Base-by-base conservation (phyloP, 495 filamentous ascomycete genomes). In the Friedmanniomyces simplex region DNA sequence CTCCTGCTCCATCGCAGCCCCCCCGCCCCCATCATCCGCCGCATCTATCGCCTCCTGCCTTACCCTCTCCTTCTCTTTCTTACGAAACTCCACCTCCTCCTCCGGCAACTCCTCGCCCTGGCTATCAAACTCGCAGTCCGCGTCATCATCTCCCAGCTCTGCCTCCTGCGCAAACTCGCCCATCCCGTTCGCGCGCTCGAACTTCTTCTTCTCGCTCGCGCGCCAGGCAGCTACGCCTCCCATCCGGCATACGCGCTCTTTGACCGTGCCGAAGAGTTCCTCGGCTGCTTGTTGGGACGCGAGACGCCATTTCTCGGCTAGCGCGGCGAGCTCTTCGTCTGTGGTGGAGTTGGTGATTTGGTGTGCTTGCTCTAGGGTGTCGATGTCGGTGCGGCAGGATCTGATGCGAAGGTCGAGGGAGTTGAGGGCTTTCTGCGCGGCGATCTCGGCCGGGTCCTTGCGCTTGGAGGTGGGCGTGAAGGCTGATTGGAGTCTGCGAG, bases 151-250 rank as follows among this genome's bases (percentile, higher is more conserved):
- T 57, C 54, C 63, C 66, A 67, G 49, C 61, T 75, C 13, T 64
- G 66, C 16, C 59, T 63, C 7, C 66, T 67, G 14, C 71, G 65
- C 54, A 72, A 71, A 41, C 67, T 68, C 30, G 58, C 67, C 55
- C 53, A 58, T 22, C 52, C 68, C 63, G 28, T 69, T 64, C 50
- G 46, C 22, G 10, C 53, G 52, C 28, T 61, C 58, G 42, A 62
- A 59, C 59, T 73, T 70, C 53, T 71, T 65, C 55, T 71, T 71
- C 60, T 73, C 74, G 45, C 66, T 70, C 46, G 76, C 73, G 59
- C 68, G 72, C 80, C 82, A 81, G 7, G 69, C 81, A 0, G 65
- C 66, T 50, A 83, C 67, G 0, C 82, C 82, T 14, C 82, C 82
- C 78, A 83, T 82, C 54, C 72, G 62, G 60, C 73, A 74, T 26